Percentiles rank a stretch among this genome's conserved stretches.
Conservation (phyloP, 179 eudicot genomes). For the Dionaea muscipula region DNA sequence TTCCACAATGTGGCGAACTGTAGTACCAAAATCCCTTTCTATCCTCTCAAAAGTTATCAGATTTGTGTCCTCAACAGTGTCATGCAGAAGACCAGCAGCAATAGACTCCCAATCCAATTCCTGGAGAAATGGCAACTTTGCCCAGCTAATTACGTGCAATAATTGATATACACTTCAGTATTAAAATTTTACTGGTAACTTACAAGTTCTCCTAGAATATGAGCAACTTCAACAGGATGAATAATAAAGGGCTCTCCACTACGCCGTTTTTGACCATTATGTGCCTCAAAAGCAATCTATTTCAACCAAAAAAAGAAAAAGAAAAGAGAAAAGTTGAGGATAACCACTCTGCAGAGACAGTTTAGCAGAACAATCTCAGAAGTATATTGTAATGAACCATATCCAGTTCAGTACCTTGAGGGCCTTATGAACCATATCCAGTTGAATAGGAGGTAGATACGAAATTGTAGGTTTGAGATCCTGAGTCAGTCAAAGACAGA, state of each 20-base stretch:
- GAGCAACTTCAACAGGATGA: constrained; percentile 97
- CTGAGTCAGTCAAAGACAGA: constrained; percentile 29
- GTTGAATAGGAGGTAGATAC: constrained; percentile 65
- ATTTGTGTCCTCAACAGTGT: constrained; percentile 94
- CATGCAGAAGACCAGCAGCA: constrained; percentile 95
- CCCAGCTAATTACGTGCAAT: constrained; percentile 1
- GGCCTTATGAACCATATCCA: constrained; percentile 60
- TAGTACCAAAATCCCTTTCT: constrained; percentile 72
- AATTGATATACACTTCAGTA: not conserved
- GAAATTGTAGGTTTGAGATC: constrained; percentile 65
- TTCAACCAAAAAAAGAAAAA: constrained; percentile 16
- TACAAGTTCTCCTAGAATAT: constrained; percentile 90
- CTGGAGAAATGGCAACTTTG: constrained; percentile 26
- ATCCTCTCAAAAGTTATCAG: constrained; percentile 78
- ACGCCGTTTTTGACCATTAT: constrained; percentile 90
- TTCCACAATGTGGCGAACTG: constrained; percentile 91
- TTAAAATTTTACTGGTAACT: constrained; percentile 19
- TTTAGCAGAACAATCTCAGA: not conserved
- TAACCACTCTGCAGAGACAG: not conserved
- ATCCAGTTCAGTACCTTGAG: constrained; percentile 41
- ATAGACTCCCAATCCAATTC: constrained; percentile 99
- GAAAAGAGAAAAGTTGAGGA: constrained; percentile 3
- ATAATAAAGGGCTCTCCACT: constrained; percentile 97
- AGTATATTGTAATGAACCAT: not conserved
- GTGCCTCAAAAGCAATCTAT: constrained; percentile 96